phyloP scores from a whole-genome alignment of 1,284 basidiomycete genomes.

The Xanthoconium separans region DNA sequence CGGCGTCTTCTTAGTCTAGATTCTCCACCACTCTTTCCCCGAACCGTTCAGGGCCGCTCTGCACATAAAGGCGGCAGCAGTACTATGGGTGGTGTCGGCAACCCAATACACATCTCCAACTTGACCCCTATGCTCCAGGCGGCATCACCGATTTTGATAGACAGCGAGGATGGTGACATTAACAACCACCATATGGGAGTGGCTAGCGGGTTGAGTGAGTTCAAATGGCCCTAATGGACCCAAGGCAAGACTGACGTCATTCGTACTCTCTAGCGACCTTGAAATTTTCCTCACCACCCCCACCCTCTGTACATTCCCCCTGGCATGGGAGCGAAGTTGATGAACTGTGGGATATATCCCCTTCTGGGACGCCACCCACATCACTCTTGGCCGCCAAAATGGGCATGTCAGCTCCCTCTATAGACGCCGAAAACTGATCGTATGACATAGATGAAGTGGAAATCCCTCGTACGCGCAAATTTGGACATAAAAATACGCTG shows the following conservation, averaged over 20 bases:
- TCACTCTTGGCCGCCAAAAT: conserved; percentile 40
- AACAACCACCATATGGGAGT: conserved; percentile 49
- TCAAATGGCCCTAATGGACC: neutral
- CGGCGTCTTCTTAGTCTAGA: conserved; percentile 29
- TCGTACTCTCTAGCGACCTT: conserved; percentile 17
- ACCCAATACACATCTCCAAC: conserved; percentile 9
- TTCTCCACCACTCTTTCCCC: conserved; percentile 50
- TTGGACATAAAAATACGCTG: conserved; percentile 24
- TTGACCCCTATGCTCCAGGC: conserved; percentile 18
- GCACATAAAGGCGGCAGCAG: neutral
- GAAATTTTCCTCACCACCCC: conserved; percentile 33
- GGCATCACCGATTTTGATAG: conserved; percentile 25
- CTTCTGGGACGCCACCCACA: conserved; percentile 33
- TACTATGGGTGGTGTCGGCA: neutral
- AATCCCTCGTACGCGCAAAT: conserved; percentile 29
- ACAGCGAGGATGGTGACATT: conserved; percentile 41
- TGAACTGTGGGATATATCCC: conserved; percentile 44
- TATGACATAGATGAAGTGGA: conserved; percentile 28
- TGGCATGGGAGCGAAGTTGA: conserved; percentile 39
- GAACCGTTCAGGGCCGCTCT: conserved; percentile 19
- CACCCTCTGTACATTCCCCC: conserved; percentile 36
- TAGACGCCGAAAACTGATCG: conserved; percentile 3
- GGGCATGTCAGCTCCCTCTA: conserved; percentile 32
- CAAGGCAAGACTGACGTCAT: conserved; percentile 5
- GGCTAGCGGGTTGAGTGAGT: conserved; percentile 59